Evolutionary conservation across 805 yeast genomes (phyloP), one percentile per base, ranked within the genome.

Genomic region (Teunomyces pallodes): DNA sequence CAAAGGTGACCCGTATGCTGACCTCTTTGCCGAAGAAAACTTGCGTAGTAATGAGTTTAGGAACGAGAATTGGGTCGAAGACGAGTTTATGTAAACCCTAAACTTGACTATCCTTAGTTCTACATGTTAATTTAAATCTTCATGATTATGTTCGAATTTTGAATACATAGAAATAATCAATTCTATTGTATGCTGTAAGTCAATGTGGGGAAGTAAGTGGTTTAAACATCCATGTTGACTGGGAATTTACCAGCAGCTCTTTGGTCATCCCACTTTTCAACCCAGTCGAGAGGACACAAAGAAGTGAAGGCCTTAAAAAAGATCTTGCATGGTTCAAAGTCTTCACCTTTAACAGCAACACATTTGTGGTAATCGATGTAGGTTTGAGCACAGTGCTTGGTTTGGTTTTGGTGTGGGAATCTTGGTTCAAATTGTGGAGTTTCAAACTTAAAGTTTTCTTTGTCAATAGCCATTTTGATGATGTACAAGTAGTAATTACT

Each of bases 291-390:
- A 50, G 96, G 96, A 68, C 96, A 88, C 64, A 88, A 77, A 20
- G 97, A 82, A 61, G 86, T 82, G 81, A 81, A 94, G 48, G 97
- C 89, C 74, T 82, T 86, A 84, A 82, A 88, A 79, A 94, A 94
- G 62, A 88, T 91, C 75, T 90, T 81, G 76, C 99, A 94, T 66
- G 98, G 98, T 63, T 91, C 96, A 67, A 94, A 94, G 54, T 91
- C 98, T 76, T 92, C 97, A 67, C 99, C 99, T 78, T 92, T 92
- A 58, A 91, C 90, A 65, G 84, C 87, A 69, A 94, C 83, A 80
- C 99, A 94, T 75, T 90, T 91, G 86, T 87, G 94, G 84, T 92
- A 94, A 75, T 94, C 99, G 65, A 94, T 90, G 78, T 92, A 94
- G 61, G 92, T 81, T 79, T 92, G 97, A 84, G 92, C 95, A 81